These are phyloP conservation scores for Aquilaria agallochum DNA, from an alignment of 441 rosid species.

Conservation along the genomic window DNA sequence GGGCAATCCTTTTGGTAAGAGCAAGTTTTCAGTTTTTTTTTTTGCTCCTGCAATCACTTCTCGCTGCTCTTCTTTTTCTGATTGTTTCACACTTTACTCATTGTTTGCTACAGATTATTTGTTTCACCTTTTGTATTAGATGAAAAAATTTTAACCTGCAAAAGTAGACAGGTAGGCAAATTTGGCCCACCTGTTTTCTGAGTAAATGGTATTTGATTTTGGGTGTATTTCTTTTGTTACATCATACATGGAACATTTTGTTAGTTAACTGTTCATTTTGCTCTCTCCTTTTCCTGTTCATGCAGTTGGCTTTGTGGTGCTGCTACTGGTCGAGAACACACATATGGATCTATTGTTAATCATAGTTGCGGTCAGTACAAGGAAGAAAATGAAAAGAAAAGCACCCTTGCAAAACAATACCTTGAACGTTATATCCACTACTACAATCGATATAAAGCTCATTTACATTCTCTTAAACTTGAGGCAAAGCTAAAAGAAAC, in stretches of 20 bases:
- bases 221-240: too few species aligned
- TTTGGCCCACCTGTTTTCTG: too few species aligned
- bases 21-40: constrained; percentile 2
- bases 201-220: too few species aligned
- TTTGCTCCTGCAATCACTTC: constrained; percentile 1
- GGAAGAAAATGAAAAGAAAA: constrained; percentile 33
- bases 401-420: constrained; percentile 38
- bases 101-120: too few species aligned
- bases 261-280: too few species aligned
- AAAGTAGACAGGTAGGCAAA: too few species aligned
- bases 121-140: neutral
- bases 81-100: too few species aligned
- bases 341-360: constrained; percentile 37
- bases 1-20: constrained; percentile 68
- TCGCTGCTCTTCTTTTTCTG: neutral
- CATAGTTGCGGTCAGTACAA: constrained; percentile 69
- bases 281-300: constrained; percentile 11
- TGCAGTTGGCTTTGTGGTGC: constrained; percentile 82
- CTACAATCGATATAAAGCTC: constrained; percentile 65
- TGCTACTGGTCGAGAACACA: constrained; percentile 58
- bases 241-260: too few species aligned
- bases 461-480: constrained; percentile 60
- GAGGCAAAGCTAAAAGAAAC: constrained; percentile 44
- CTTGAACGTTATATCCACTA: constrained; percentile 61
- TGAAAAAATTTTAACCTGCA: too few species aligned